Evolutionary conservation across 805 yeast species (phyloP), one percentile per base, ranked within the genome.

Genomic region (Kluyveromyces aestuarii): DNA sequence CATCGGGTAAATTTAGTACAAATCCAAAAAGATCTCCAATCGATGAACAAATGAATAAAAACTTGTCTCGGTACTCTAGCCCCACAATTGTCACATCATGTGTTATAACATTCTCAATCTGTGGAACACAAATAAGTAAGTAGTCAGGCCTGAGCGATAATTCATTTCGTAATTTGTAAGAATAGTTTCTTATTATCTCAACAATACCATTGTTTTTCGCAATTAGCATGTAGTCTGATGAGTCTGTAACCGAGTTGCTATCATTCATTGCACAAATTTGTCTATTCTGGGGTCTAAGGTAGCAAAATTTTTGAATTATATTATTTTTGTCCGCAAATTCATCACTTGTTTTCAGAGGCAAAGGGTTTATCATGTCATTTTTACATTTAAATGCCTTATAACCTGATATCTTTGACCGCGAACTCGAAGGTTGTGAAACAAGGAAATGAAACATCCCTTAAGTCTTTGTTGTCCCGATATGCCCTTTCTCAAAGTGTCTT

Each of bases 121-220:
- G 54, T 6, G 63, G 63, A 1, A 50, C 48, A 46, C 66, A 61
- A 42, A 53, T 49, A 10, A 63, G 46, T 17, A 57, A 41, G 47
- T 42, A 59, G 3, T 49, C 38, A 13, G 66, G 56, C n/a, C 46
- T 42, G 40, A 62, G 33, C 1, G 52, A 25, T 4, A 48, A 6
- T 1, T 41, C 43, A 25, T 51, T 47, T 8, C 45, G 37, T 5
- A 56, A 8, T 44, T 57, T 57, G 30, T 50, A 53, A 27, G 52
- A 51, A 41, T 54, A 61, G 48, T 62, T 61, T 35, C 47, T 48
- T 4, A 60, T 49, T n/a, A 63, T 50, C 44, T 61, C 66, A 17
- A 63, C 57, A 18, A 57, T 46, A 5, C 68, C 66, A 52, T 57
- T 58, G 11, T 59, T 55, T 47, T 57, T 61, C 0, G 58, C 62